These are phyloP conservation scores for Diplotaxis tenuifolia DNA, from an alignment of 345 rosid species.

Conservation along the genomic window DNA sequence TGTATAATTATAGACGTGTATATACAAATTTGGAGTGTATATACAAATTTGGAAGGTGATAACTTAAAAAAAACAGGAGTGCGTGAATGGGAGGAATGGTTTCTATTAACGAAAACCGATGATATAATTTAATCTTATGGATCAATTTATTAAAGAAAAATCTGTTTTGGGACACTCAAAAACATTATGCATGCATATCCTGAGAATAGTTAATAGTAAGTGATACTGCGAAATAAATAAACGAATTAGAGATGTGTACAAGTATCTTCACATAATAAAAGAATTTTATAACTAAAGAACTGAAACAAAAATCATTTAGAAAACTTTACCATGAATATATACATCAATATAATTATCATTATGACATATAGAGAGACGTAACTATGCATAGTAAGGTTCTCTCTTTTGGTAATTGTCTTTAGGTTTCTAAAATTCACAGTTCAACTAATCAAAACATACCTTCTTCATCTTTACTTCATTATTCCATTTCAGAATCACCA, in stretches of 20 bases:
- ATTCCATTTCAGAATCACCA: too few species aligned
- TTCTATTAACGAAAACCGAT: neutral
- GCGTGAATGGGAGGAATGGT: too few species aligned
- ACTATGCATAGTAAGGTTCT: neutral
- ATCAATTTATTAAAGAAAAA: neutral
- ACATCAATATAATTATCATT: neutral
- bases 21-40: too few species aligned
- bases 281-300: neutral
- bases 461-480: too few species aligned
- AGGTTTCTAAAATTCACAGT: constrained; percentile 10
- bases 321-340: neutral
- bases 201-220: neutral
- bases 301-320: neutral
- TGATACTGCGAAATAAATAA: neutral
- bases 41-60: too few species aligned
- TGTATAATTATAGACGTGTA: too few species aligned
- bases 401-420: constrained; percentile 16
- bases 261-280: neutral
- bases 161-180: neutral
- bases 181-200: neutral
- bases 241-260: neutral
- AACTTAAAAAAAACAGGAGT: too few species aligned
- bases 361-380: neutral
- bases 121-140: neutral
- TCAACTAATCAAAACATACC: neutral